A percentile compares a stretch with the other conserved stretches of the same genome.
These are phyloP conservation scores for Podospora fimiseda DNA, from an alignment of 495 filamentous ascomycete species.

Conservation along the genomic window DNA sequence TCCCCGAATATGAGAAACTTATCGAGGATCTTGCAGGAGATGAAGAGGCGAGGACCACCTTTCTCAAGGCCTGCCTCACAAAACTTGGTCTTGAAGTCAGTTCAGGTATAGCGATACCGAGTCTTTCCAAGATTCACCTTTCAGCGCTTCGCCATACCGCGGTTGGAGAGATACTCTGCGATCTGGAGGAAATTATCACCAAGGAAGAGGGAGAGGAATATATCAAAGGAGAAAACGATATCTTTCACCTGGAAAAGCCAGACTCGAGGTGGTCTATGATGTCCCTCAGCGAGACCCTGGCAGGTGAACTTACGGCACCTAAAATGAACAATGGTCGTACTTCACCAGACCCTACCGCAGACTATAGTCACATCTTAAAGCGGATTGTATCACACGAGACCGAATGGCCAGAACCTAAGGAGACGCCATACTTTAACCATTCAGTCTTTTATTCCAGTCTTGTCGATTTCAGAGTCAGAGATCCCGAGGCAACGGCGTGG, in stretches of 20 bases:
- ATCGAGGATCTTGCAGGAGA: conserved; percentile 65
- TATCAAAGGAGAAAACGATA: conserved; percentile 80
- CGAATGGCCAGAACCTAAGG: conserved; percentile 61
- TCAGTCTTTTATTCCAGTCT: conserved; percentile 70
- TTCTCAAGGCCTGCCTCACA: conserved; percentile 71
- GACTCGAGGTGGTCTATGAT: conserved; percentile 54
- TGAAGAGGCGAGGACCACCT: conserved; percentile 62
- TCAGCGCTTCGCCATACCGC: conserved; percentile 61
- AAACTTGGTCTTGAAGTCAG: conserved; percentile 80
- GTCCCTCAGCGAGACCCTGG: conserved; percentile 29
- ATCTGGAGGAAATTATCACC: conserved; percentile 62
- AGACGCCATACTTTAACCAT: conserved; percentile 88
- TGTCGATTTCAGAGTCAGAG: conserved; percentile 53
- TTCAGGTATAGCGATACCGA: conserved; percentile 65
- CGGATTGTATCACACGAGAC: conserved; percentile 62
- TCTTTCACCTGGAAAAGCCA: conserved; percentile 65
- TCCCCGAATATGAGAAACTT: conserved; percentile 59
- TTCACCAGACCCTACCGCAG: conserved; percentile 55
- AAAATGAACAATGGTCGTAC: conserved; percentile 19
- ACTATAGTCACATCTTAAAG: conserved; percentile 72
- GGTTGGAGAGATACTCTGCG: conserved; percentile 58
- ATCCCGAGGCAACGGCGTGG: conserved; percentile 53
- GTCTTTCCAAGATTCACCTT: conserved; percentile 79
- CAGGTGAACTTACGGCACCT: conserved; percentile 16
- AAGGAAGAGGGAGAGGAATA: conserved; percentile 62